Evolutionary conservation across 768 basidiomycete species (phyloP).

Genomic region (Mycena pura): DNA sequence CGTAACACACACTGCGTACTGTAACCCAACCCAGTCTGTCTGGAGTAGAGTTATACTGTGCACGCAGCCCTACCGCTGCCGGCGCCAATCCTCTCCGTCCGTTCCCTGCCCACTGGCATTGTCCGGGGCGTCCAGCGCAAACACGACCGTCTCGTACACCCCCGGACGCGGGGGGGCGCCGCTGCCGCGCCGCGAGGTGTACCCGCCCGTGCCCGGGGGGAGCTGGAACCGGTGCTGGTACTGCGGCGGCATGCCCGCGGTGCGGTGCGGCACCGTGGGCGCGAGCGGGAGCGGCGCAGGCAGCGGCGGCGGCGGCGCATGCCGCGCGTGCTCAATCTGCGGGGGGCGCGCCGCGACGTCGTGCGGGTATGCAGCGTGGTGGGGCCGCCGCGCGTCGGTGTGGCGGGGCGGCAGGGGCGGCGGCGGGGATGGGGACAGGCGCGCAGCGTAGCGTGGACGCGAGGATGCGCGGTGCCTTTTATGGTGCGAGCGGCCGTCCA

Average conservation of each 20-base stretch:
- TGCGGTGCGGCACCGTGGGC: not conserved
- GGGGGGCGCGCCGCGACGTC: conserved; percentile 10
- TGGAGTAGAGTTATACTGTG: too few species aligned
- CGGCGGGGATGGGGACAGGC: not conserved
- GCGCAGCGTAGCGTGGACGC: not conserved
- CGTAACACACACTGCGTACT: too few species aligned
- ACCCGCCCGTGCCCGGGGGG: not conserved
- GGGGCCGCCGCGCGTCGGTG: not conserved
- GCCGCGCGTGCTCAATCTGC: conserved; percentile 20
- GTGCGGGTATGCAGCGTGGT: too few species aligned
- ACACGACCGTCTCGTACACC: conserved; percentile 24
- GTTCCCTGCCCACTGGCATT: too few species aligned
- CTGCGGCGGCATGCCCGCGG: conserved; percentile 2
- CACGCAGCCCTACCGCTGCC: too few species aligned
- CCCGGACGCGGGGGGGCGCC: conserved; percentile 13
- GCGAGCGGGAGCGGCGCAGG: not conserved
- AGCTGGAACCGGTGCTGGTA: conserved; percentile 25
- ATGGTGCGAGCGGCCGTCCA: not conserved
- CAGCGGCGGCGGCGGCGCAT: not conserved
- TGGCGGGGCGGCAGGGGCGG: not conserved
- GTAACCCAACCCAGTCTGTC: too few species aligned
- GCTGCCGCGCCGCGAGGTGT: conserved; percentile 1
- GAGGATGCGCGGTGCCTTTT: conserved; percentile 9
- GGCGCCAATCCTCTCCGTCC: too few species aligned
- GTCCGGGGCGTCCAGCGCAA: conserved; percentile 19